Conservation (phyloP, 2,329 filamentous ascomycete species). For the Onygenales sp. region DNA sequence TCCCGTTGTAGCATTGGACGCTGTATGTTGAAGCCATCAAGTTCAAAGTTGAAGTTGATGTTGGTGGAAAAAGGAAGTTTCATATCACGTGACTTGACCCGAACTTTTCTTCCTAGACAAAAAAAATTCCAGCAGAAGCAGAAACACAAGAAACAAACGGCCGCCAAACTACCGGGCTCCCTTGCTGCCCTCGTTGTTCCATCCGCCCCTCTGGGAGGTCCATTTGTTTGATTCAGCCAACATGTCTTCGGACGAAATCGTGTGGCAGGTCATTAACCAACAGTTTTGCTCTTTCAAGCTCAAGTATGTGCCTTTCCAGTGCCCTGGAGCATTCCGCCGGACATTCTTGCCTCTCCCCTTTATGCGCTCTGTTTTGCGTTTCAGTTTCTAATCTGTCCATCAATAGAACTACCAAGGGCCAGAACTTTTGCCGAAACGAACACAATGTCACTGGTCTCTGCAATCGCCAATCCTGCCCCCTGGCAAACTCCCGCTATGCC, state of each 20-base stretch:
- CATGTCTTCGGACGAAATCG: constrained; percentile 91
- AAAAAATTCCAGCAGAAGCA: not conserved
- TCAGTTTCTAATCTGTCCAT: constrained; percentile 2
- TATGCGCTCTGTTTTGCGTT: not conserved
- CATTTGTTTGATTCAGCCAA: constrained; percentile 3
- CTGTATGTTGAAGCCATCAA: too few species aligned
- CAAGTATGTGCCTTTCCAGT: constrained; percentile 49
- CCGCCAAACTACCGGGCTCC: not conserved
- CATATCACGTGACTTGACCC: not conserved
- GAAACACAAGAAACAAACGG: not conserved
- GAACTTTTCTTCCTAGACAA: not conserved
- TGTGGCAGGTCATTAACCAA: constrained; percentile 95
- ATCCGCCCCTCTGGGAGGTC: not conserved
- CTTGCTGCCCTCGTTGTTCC: not conserved
- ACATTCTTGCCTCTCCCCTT: constrained; percentile 1
- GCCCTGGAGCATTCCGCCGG: not conserved
- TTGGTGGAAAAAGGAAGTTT: not conserved
- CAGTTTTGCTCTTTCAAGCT: constrained; percentile 93
- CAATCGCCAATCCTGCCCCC: constrained; percentile 78
- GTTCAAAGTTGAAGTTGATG: not conserved
- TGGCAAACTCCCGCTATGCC: constrained; percentile 87
- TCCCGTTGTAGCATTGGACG: too few species aligned
- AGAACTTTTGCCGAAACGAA: constrained; percentile 94
- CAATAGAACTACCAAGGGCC: constrained; percentile 65
- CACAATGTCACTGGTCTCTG: constrained; percentile 79